A percentile compares a stretch with the other conserved stretches of the same genome.
phyloP scores from a whole-genome alignment of 805 yeast species.

The Cyberlindnera sargentensis region DNA sequence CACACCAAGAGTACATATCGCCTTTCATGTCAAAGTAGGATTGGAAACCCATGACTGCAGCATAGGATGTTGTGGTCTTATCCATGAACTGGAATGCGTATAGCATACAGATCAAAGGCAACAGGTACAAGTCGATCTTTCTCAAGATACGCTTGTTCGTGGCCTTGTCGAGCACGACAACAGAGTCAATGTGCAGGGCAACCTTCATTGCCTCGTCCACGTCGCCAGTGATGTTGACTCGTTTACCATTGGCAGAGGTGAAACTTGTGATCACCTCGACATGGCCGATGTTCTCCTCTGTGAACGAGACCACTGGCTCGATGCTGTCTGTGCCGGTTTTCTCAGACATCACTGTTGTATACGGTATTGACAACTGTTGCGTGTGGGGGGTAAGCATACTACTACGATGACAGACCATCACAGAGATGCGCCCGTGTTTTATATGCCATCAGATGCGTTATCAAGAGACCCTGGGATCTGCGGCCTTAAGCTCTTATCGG shows the following conservation, averaged over 20 bases:
- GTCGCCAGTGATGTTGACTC: not conserved
- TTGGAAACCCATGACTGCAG: constrained; percentile 46
- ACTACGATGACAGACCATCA: too few relatives aligned
- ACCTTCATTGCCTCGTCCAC: constrained; percentile 41
- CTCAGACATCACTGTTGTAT: not conserved
- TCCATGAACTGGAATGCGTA: constrained; percentile 55
- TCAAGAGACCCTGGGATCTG: too few relatives aligned
- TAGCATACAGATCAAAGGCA: constrained; percentile 43
- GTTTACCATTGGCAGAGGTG: not conserved
- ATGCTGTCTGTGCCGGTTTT: not conserved
- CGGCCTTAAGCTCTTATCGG: too few relatives aligned
- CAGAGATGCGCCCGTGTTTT: too few relatives aligned
- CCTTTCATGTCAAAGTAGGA: constrained; percentile 40
- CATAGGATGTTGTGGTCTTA: constrained; percentile 40
- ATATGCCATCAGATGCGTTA: too few relatives aligned
- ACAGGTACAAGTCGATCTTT: constrained; percentile 44
- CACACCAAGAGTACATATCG: constrained; percentile 43
- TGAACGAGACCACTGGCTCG: not conserved
- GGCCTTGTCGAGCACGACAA: constrained; percentile 24
- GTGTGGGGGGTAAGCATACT: too few relatives aligned
- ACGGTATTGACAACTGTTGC: too few relatives aligned
- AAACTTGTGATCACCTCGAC: not conserved
- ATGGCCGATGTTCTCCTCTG: not conserved
- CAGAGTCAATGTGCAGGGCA: constrained; percentile 28
- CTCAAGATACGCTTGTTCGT: constrained; percentile 31